Conservation (phyloP, 345 rosid species). For the Draba incana region DNA sequence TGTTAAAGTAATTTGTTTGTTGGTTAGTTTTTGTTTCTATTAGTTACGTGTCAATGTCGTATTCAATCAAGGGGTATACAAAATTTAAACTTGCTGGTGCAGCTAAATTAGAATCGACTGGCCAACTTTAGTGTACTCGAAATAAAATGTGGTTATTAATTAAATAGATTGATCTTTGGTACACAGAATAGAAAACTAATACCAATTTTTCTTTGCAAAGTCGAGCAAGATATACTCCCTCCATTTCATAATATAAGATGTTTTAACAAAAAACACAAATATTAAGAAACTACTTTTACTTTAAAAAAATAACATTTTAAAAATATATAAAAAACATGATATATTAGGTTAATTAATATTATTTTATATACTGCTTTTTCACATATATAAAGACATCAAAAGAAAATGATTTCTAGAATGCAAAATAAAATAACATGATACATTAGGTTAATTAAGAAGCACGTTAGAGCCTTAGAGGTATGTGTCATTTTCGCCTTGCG, state of each 20-base stretch:
- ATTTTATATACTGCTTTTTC: not conserved
- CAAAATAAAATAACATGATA: not conserved
- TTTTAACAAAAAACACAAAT: too few species aligned
- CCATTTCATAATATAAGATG: too few species aligned
- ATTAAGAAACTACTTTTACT: too few species aligned
- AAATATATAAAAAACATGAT: too few species aligned
- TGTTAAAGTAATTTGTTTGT: not conserved
- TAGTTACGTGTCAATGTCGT: constrained; percentile 13
- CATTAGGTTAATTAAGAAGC: constrained; percentile 10
- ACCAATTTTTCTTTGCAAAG: not conserved
- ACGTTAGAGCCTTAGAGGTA: constrained; percentile 25
- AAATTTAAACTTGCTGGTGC: constrained; percentile 1
- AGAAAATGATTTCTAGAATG: not conserved
- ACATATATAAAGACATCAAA: not conserved
- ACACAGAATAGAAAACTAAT: not conserved
- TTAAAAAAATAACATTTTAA: too few species aligned
- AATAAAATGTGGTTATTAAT: not conserved
- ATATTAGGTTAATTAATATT: too few species aligned
- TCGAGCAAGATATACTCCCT: not conserved
- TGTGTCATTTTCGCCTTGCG: constrained; percentile 32
- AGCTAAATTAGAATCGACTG: constrained; percentile 14
- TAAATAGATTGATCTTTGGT: not conserved
- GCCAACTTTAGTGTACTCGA: constrained; percentile 8
- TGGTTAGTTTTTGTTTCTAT: not conserved
- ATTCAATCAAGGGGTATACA: constrained; percentile 14